Percentiles rank a stretch among this genome's conserved stretches.
Conservation (phyloP, 129 eudicot genomes). For the Flaveria ramosissima region DNA sequence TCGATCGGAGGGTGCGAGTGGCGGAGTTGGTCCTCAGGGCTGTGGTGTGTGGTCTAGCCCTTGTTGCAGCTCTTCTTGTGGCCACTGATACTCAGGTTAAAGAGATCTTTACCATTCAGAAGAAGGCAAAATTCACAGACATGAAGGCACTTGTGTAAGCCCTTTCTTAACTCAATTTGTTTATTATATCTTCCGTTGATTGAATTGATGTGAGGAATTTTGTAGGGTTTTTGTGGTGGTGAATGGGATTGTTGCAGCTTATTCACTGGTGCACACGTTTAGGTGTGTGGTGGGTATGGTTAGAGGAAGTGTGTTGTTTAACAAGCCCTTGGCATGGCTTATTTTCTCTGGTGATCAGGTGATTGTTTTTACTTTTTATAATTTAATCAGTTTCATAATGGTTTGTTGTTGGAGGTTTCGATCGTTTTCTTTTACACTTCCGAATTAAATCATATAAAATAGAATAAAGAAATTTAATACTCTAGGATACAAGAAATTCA, state of each 20-base stretch:
- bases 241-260: constrained; percentile 80
- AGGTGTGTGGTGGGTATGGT: constrained; percentile 75
- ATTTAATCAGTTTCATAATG: too few relatives aligned
- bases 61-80: constrained; percentile 68
- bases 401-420: too few relatives aligned
- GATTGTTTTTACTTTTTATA: neutral
- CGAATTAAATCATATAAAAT: too few relatives aligned
- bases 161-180: too few relatives aligned
- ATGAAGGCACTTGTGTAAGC: constrained; percentile 81
- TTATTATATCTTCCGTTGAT: too few relatives aligned
- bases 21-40: constrained; percentile 62
- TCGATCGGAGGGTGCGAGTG: constrained; percentile 63
- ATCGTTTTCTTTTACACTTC: too few relatives aligned
- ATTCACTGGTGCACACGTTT: constrained; percentile 67
- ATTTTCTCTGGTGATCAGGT: constrained; percentile 95
- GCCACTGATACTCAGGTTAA: constrained; percentile 72
- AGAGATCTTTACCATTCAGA: constrained; percentile 59
- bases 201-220: neutral
- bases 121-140: constrained; percentile 70
- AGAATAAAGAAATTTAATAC: too few relatives aligned
- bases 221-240: constrained; percentile 76
- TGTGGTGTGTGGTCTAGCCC: constrained; percentile 53
- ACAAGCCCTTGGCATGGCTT: constrained; percentile 88
- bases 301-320: constrained; percentile 73
- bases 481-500: too few relatives aligned